Conservation (phyloP, 2,329 filamentous ascomycete species). For the Clonostachys rosea region DNA sequence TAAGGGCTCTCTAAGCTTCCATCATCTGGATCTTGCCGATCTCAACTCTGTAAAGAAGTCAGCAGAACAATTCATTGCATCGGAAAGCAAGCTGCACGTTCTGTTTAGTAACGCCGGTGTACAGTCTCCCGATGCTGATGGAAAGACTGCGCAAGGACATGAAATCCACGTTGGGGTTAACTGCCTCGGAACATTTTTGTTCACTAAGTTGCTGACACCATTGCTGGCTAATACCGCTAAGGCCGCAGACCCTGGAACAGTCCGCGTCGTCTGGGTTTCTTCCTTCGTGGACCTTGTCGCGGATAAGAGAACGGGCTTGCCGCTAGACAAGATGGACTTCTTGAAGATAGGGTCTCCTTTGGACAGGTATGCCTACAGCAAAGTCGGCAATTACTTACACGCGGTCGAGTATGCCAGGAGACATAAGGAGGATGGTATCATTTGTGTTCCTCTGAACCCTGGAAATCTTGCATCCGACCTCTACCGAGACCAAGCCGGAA, state of each 20-base stretch:
- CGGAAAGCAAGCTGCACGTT: slow-evolving; percentile 21
- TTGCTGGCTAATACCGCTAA: slow-evolving; percentile 19
- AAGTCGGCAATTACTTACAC: slow-evolving; percentile 14
- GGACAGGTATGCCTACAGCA: slow-evolving; percentile 16
- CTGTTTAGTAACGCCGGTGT: slow-evolving; percentile 35
- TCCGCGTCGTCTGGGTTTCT: slow-evolving; percentile 19
- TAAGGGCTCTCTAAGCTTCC: slow-evolving; percentile 28
- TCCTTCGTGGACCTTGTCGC: slow-evolving; percentile 5
- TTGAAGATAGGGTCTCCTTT: background rate
- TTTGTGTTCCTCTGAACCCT: slow-evolving; percentile 21
- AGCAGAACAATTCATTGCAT: slow-evolving; percentile 12
- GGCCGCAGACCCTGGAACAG: slow-evolving; percentile 14
- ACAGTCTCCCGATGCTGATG: slow-evolving; percentile 27
- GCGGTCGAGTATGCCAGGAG: slow-evolving; percentile 14
- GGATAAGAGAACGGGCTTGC: too few relatives aligned
- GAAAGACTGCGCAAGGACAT: slow-evolving; percentile 27
- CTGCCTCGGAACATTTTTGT: slow-evolving; percentile 28
- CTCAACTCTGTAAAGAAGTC: slow-evolving; percentile 19
- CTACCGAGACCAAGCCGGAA: slow-evolving; percentile 10
- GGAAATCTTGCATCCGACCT: slow-evolving; percentile 26
- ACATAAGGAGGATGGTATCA: slow-evolving; percentile 20
- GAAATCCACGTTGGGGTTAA: slow-evolving; percentile 34
- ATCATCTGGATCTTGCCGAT: slow-evolving; percentile 32
- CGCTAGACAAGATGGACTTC: too few relatives aligned
- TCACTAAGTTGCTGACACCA: slow-evolving; percentile 26